Evolutionary conservation across 179 eudicot species (phyloP).

Genomic region (Silene noctiflora): DNA sequence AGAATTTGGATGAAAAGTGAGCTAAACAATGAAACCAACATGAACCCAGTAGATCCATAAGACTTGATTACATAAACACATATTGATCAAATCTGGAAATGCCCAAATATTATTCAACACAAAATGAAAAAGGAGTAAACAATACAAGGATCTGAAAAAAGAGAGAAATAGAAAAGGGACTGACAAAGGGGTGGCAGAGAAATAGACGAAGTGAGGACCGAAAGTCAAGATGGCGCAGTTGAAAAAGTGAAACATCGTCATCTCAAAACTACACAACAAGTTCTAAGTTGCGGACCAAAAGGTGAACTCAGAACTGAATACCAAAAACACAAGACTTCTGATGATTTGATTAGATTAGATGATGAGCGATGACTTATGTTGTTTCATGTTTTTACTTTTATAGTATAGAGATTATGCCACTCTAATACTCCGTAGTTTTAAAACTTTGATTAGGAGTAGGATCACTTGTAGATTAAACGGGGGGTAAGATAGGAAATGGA

Average conservation of each 20-base stretch:
- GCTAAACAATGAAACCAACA: not conserved
- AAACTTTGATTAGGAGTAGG: too few species aligned
- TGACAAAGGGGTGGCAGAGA: slow-evolving; percentile 92
- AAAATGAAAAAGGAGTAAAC: not conserved
- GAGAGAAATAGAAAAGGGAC: slow-evolving; percentile 3
- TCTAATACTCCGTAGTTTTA: too few species aligned
- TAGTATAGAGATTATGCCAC: too few species aligned
- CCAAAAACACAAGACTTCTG: too few species aligned
- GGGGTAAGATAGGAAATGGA: too few species aligned
- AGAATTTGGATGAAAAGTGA: not conserved
- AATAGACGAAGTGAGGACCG: slow-evolving; percentile 97
- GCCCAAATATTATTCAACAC: not conserved
- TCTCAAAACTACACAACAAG: slow-evolving; percentile 8
- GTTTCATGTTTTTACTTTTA: too few species aligned
- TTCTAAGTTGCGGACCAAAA: too few species aligned
- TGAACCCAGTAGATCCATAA: slow-evolving; percentile 9
- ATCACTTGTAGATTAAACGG: too few species aligned
- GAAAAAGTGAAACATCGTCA: slow-evolving; percentile 97
- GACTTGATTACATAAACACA: not conserved
- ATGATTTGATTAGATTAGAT: too few species aligned
- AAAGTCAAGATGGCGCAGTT: slow-evolving; percentile 93
- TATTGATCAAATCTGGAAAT: not conserved
- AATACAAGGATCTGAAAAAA: not conserved
- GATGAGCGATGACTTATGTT: too few species aligned
- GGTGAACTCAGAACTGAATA: too few species aligned